These are phyloP conservation scores for Termitomyces sp. DNA, from an alignment of 768 basidiomycete species.

Conservation along the genomic window DNA sequence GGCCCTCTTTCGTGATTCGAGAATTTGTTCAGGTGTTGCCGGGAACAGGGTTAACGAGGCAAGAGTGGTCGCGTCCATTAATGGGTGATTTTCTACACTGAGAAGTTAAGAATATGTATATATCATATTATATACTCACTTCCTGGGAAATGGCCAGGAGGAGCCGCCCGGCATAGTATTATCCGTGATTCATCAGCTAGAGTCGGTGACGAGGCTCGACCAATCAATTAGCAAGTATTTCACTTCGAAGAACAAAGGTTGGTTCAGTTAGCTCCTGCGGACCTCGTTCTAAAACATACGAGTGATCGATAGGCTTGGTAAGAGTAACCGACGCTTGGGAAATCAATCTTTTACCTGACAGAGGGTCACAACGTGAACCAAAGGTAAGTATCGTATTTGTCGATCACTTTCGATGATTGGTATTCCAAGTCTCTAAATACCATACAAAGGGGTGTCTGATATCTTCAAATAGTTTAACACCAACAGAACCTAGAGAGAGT, in stretches of 20 bases:
- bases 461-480: background rate
- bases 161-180: background rate
- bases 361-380: too few relatives aligned
- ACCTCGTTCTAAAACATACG: background rate
- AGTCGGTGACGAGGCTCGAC: background rate
- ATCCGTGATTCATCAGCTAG: background rate
- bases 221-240: background rate
- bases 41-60: slow-evolving; percentile 36
- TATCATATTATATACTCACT: background rate
- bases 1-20: slow-evolving; percentile 34
- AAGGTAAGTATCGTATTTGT: background rate
- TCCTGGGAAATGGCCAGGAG: background rate
- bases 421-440: background rate
- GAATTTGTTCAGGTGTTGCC: slow-evolving; percentile 42
- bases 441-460: background rate
- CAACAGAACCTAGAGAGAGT: background rate
- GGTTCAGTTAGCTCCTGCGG: background rate
- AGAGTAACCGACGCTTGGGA: background rate
- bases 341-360: background rate
- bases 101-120: background rate
- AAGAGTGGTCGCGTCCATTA: background rate
- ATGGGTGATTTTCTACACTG: background rate
- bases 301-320: background rate
- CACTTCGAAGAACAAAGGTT: background rate
- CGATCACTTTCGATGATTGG: background rate